Base-by-base conservation (phyloP, 192 early-diverging fungal species). In the Coemansia sp. region DNA sequence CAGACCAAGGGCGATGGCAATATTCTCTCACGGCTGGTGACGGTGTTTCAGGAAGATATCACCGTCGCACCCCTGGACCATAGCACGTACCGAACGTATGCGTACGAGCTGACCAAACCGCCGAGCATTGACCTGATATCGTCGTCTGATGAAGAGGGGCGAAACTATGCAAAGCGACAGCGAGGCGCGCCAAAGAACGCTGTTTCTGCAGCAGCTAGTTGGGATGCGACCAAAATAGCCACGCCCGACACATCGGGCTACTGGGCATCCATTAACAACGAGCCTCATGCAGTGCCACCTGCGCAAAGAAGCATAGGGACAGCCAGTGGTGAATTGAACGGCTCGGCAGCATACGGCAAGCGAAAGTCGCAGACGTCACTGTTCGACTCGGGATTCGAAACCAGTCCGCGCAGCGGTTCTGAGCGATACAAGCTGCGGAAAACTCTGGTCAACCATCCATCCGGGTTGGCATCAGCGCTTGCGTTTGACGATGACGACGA, bases 91-190 rank as follows among this genome's bases (percentile, higher is more conserved):
- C 25, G 45, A n/a, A 30, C 9, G n/a, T 60, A 54, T 27, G 44
- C 45, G 29, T 29, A 32, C 21, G 62, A 75, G 58, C 28, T 75
- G 20, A 58, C 48, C 32, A 69, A 50, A 31, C 55, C 62, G 2
- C 19, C 22, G 11, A 69, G 66, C 30, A 65, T 69, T 8, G 65
- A 75, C 31, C 28, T 67, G n/a, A 54, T 69, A 30, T 69, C 66
- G 0, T 68, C 73, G 2, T 49, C 48, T 1, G 73, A 75, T 14
- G 68, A 71, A 4, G 58, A 64, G 25, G 26, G 4, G 2, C 25
- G 8, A 19, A n/a, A 26, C 4, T 38, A 38, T n/a, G 9, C 28
- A n/a, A 2, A 5, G 4, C 30, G 9, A 17, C 20, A 48, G 46
- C 28, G 15, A 27, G 30, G 27, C n/a, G 23, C 23, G 46, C 23